Conservation (phyloP, 768 basidiomycete genomes). For the Mycena epipterygia region DNA sequence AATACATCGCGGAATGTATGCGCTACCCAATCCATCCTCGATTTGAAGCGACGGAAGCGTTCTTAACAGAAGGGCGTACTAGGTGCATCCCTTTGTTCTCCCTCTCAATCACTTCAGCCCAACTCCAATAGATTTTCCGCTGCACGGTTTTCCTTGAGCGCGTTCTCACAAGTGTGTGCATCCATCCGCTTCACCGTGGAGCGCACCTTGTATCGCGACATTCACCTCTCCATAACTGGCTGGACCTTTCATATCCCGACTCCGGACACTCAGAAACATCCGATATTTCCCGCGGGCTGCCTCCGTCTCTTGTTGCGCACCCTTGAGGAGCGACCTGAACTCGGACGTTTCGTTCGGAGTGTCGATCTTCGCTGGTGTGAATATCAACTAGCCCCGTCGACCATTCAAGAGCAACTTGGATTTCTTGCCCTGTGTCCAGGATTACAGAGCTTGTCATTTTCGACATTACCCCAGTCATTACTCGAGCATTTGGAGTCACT, state of each 20-base stretch:
- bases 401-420: not conserved
- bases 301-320: conserved; percentile 43
- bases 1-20: conserved; percentile 41
- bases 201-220: conserved; percentile 44
- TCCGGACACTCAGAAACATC: conserved; percentile 39
- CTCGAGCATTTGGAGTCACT: conserved; percentile 15
- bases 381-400: not conserved
- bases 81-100: conserved; percentile 19
- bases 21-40: conserved; percentile 36
- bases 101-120: conserved; percentile 15
- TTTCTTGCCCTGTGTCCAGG: conserved; percentile 17
- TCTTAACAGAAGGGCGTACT: conserved; percentile 19
- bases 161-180: conserved; percentile 42
- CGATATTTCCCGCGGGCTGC: conserved; percentile 43
- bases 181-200: conserved; percentile 38
- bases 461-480: not conserved
- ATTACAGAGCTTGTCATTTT: conserved; percentile 24
- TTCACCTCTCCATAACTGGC: conserved; percentile 44
- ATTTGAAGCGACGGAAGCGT: conserved; percentile 37
- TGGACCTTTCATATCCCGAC: conserved; percentile 38
- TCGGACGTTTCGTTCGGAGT: conserved; percentile 31
- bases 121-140: conserved; percentile 35
- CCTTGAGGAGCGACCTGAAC: conserved; percentile 40
- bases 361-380: conserved; percentile 20
- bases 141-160: conserved; percentile 42